Base-by-base conservation (phyloP, 2,329 filamentous ascomycete species). In the Fusarium fracticaudum region DNA sequence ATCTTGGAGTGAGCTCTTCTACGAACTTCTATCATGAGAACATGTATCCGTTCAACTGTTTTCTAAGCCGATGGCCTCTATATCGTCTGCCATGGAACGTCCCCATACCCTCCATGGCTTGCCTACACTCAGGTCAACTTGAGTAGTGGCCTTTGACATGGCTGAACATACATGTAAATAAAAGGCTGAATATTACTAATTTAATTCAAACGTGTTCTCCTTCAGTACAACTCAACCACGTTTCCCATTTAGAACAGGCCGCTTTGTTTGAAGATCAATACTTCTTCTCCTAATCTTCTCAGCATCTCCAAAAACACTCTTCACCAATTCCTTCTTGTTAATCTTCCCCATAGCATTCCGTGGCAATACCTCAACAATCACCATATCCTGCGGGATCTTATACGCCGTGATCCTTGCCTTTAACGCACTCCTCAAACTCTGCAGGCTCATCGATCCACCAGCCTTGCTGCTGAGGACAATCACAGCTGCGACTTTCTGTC, bases 321-420 rank as follows among this genome's bases (percentile, higher is more conserved):
- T 86, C 6, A 92, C 88, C 12, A 93, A 83, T 71, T 87, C 83
- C 82, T 92, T 92, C 83, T 93, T 93, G 80, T 92, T 93, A 69
- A 93, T 93, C 87, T 99, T 99, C 29, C 96, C 96, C 96, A 99
- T 99, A 31, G 96, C 96, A 85, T 99, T 99, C 77, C 94, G 86
- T 15, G 94, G 94, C 74, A 99, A 94, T 29, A 89, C 83, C 22
- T 93, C 90, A 33, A 98, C 91, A 10, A 97, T 85, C 81, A 91
- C 91, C 85, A 98, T 87, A 75, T 97, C 92, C 84, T 96, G 94
- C 0, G 96, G 96, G 67, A 98, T 95, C 87, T 99, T 98, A 83
- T 98, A 98, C 67, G 88, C 90, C 3, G 92, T 96, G 51, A 99
- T 83, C 24, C 89, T 86, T 60, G 90, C 90, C 83, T 93, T 94